phyloP scores from a whole-genome alignment of 2,329 filamentous ascomycete species.

The Cladophialophora yegresii region DNA sequence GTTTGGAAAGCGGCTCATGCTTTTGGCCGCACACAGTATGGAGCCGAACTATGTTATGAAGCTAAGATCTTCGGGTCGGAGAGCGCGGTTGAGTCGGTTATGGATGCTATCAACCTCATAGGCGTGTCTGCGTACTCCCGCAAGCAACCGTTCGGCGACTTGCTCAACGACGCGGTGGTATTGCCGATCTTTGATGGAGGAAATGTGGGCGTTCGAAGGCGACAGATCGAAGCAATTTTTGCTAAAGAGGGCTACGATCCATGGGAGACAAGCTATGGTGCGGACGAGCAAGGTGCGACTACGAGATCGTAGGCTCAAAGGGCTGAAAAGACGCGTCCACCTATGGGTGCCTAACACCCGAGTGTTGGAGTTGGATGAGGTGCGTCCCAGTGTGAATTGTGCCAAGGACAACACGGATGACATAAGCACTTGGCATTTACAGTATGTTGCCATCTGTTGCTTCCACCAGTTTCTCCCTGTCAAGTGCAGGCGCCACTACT shows the following conservation, averaged over 20 bases:
- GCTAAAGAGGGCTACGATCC: conserved; percentile 50
- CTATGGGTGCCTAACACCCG: too few relatives aligned
- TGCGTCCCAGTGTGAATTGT: too few relatives aligned
- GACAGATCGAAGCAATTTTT: conserved; percentile 45
- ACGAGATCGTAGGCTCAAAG: neutral
- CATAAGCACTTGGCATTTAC: neutral
- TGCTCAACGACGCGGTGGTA: conserved; percentile 51
- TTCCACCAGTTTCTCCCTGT: too few relatives aligned
- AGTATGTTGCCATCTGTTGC: too few relatives aligned
- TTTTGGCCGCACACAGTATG: conserved; percentile 48
- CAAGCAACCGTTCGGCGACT: conserved; percentile 47
- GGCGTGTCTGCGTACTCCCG: conserved; percentile 53
- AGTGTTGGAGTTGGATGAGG: too few relatives aligned
- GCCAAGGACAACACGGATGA: neutral
- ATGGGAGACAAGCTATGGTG: conserved; percentile 43
- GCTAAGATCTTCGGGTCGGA: conserved; percentile 58
- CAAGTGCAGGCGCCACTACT: neutral
- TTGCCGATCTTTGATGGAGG: conserved; percentile 58
- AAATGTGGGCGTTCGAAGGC: conserved; percentile 56
- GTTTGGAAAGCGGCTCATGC: conserved; percentile 56
- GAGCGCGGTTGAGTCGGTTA: conserved; percentile 51
- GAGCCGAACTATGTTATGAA: conserved; percentile 52
- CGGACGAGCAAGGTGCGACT: conserved; percentile 9
- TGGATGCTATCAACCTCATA: conserved; percentile 56
- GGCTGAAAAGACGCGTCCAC: neutral